Evolutionary conservation across 228 moss, liverwort and hornwort genomes (phyloP).

Genomic region (Sphagnum magellanicum): DNA sequence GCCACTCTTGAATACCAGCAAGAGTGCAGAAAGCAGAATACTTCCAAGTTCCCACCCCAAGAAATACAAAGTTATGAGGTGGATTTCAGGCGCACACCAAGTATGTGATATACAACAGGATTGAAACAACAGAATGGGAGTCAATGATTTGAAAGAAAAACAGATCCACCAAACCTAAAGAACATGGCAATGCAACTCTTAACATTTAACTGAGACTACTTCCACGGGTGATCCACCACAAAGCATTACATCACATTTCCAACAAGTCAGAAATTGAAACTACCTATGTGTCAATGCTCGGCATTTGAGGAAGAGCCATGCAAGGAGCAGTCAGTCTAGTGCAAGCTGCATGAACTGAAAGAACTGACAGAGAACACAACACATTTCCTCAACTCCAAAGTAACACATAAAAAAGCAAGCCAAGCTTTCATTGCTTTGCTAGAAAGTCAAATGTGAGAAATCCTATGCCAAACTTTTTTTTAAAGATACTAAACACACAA

Average conservation of each 20-base stretch:
- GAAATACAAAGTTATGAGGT: too few relatives aligned
- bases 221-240: too few relatives aligned
- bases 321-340: constrained; percentile 32
- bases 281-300: constrained; percentile 8
- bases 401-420: constrained; percentile 45
- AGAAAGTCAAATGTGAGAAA: constrained; percentile 54
- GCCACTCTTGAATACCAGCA: too few relatives aligned
- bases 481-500: constrained; percentile 43
- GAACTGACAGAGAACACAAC: constrained; percentile 39
- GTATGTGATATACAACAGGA: too few relatives aligned
- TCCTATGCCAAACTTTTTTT: constrained; percentile 50
- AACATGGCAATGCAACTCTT: too few relatives aligned
- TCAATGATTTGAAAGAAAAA: too few relatives aligned
- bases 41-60: too few relatives aligned
- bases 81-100: too few relatives aligned
- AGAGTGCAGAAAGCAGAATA: too few relatives aligned
- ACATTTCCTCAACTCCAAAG: constrained; percentile 15
- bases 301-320: constrained; percentile 22
- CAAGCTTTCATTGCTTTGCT: constrained; percentile 45
- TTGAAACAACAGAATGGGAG: too few relatives aligned
- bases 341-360: constrained; percentile 38
- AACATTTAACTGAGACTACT: too few relatives aligned
- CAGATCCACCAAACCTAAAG: too few relatives aligned
- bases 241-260: not conserved
- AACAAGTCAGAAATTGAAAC: not conserved